phyloP scores from a whole-genome alignment of 345 rosid species.

The Syzygium grande region DNA sequence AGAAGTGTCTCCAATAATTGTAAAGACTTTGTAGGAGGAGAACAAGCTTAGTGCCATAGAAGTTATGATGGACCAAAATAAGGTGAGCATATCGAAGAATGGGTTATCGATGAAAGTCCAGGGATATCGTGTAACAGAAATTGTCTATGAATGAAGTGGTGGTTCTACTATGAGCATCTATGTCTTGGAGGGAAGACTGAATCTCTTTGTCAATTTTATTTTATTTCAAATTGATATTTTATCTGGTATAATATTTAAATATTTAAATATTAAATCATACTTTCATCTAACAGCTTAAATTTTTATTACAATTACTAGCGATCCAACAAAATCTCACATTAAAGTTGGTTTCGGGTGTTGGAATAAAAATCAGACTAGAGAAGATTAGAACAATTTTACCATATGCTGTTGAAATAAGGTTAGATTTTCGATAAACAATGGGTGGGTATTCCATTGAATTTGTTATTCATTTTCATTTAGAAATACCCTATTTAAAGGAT shows the following conservation, averaged over 20 bases:
- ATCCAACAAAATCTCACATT: fast-evolving
- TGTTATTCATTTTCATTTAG: no score
- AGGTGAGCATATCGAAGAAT: neutral
- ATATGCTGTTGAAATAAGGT: neutral
- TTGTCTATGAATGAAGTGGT: neutral
- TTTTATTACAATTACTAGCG: no score
- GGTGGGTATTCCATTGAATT: no score
- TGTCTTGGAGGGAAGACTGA: neutral
- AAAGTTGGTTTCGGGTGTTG: neutral
- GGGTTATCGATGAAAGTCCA: neutral
- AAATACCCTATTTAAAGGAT: no score
- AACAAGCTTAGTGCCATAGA: neutral
- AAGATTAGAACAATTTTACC: neutral
- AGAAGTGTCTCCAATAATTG: neutral
- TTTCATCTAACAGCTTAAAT: fast-evolving
- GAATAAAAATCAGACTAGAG: neutral
- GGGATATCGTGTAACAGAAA: neutral
- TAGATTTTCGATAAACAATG: no score
- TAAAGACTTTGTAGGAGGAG: neutral
- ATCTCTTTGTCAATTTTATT: neutral
- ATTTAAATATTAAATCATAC: no score
- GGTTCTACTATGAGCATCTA: neutral
- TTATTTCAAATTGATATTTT: no score
- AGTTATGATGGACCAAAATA: neutral
- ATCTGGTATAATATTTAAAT: no score